Percentiles rank a stretch among this genome's conserved stretches.
Conservation (phyloP, 306 rosid species). For the Gleditsia sinensis region DNA sequence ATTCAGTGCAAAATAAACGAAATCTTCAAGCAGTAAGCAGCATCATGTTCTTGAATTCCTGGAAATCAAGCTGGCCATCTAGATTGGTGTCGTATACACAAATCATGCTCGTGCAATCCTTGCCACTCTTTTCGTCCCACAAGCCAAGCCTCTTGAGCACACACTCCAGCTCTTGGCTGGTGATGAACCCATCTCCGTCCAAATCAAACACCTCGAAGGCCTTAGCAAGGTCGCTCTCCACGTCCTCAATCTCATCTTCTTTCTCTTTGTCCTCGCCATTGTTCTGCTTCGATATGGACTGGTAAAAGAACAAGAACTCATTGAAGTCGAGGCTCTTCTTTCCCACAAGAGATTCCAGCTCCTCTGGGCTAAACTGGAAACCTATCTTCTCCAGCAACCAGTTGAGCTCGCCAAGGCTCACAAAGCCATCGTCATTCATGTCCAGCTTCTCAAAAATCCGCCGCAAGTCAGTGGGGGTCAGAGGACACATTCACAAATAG, state of each 20-base stretch:
- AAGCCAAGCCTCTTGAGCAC: conserved; percentile 60
- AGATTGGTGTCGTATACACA: conserved; percentile 52
- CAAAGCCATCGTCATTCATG: conserved; percentile 58
- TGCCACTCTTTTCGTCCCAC: conserved; percentile 46
- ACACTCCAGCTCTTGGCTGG: conserved; percentile 52
- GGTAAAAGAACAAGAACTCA: conserved; percentile 57
- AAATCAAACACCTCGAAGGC: conserved; percentile 71
- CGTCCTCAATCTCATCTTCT: background rate
- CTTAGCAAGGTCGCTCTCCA: conserved; percentile 51
- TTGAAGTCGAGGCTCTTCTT: conserved; percentile 45
- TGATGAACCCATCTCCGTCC: conserved; percentile 74
- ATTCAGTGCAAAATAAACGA: background rate
- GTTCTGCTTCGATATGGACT: conserved; percentile 40
- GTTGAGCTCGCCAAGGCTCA: conserved; percentile 66
- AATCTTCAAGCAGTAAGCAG: conserved; percentile 36
- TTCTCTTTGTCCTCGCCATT: background rate
- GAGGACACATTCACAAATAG: conserved; percentile 36
- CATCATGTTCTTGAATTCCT: conserved; percentile 82
- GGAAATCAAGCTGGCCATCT: conserved; percentile 71
- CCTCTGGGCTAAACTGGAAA: conserved; percentile 30
- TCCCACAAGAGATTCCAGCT: conserved; percentile 47
- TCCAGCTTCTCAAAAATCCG: conserved; percentile 61
- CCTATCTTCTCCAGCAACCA: conserved; percentile 50
- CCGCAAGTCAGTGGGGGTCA: conserved; percentile 47
- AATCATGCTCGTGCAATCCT: conserved; percentile 60